Evolutionary conservation across 805 yeast genomes (phyloP), one percentile per base, ranked within the genome.

Genomic region (Cyberlindnera mississippiensis): DNA sequence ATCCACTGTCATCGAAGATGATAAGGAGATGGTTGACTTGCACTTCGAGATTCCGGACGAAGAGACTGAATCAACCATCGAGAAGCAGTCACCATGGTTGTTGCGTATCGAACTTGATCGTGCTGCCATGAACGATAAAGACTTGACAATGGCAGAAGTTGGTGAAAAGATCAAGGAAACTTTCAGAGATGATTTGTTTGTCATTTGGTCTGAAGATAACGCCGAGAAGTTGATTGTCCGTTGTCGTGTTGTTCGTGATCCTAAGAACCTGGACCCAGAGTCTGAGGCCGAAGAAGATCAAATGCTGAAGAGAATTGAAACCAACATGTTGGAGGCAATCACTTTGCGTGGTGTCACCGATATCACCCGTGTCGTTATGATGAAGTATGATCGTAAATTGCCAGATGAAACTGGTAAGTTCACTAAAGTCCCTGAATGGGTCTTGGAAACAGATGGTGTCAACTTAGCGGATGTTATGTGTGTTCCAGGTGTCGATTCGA

Each of bases 121-220:
- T 75, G 96, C 98, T 29, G 91, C 91, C 68, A 90, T 93, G 97
- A 83, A 91, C 59, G 99, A 93, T 71, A 89, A 93, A 66, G 96
- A 93, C 66, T 76, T 93, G 62, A 87, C 96, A 4, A 93, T 95
- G 97, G 86, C 95, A 51, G 96, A 93, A 70, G 98, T 93, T 42
- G 97, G 99, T 20, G 95, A 89, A 55, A 89, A 84, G 72, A 93
- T 93, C 47, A 83, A 89, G 50, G 90, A 86, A 60, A 83, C 86
- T 49, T 93, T 93, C 64, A 95, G 90, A 41, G 95, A 89, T 55
- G 99, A 93, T 67, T 69, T 93, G 68, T 93, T 91, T 59, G 96
- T 93, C 31, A 93, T 93, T 59, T 93, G 99, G 98, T 88, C 97
- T 36, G 99, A 95, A 73, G 99, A 93, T 72, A 91, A 93, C 59